Evolutionary conservation across 192 early-diverging fungal genomes (phyloP), one percentile per base, ranked within the genome.

Genomic region (Entophlyctis luteolus): DNA sequence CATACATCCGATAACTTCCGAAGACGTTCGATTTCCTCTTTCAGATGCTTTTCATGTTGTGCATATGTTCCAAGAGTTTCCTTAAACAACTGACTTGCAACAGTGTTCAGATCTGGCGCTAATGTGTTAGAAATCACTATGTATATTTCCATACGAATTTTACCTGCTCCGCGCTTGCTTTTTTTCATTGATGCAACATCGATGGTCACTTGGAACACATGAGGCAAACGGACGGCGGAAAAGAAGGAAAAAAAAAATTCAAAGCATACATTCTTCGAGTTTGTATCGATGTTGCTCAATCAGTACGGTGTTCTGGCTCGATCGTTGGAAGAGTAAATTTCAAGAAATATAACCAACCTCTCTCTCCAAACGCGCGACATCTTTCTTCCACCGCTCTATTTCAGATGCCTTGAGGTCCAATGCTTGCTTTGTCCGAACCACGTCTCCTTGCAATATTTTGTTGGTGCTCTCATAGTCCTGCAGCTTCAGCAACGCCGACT

Each of bases 31-130:
- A 63, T 45, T 25, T 63, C 60, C 39, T 47, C 42, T 20, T 63
- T 31, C 1, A 63, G 47, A 45, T 63, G 60, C 32, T 63, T 63
- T 49, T 63, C 60, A 5, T 63, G 60, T 2, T 22, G 12, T 33
- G 32, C 27, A 49, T 63, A 63, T 2, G 60, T 50, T 12, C 50
- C 60, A 1, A 63, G 46, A 45, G 50, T 63, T 33, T 63, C 46
- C 20, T 63, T 63, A n/a, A 63, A 63, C 10, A 63, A 22, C 31
- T 63, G 60, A 16, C 50, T 63, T 14, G 60, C 28, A 10, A 32
- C 32, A 18, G 31, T n/a, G 29, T 27, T 27, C 2, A 33, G 14
- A 33, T 63, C 60, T 63, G 42, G 54, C 27, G 42, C 10, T 45
- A n/a, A n/a, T 10, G 42, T n/a, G 42, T 45, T 10, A 45, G 42